These are phyloP conservation scores for Gorgonomyces haynaldii DNA, from an alignment of 192 early-diverging fungal genomes.

Conservation along the genomic window DNA sequence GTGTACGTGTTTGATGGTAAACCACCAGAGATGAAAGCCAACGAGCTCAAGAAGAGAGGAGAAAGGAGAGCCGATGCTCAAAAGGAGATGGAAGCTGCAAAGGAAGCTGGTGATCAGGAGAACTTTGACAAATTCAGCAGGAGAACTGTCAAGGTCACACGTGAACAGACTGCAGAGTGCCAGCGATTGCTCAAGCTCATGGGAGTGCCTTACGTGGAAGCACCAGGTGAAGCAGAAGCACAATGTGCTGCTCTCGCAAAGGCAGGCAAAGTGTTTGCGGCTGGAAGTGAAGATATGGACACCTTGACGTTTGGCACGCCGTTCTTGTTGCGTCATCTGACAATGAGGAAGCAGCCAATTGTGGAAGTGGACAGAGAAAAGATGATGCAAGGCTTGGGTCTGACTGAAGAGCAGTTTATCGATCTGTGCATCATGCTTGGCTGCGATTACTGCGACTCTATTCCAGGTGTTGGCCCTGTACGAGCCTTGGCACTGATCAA, in stretches of 20 bases:
- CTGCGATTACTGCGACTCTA: constrained; percentile 95
- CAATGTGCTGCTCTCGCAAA: constrained; percentile 90
- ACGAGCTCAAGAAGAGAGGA: constrained; percentile 46
- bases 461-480: constrained; percentile 84
- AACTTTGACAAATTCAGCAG: constrained; percentile 78
- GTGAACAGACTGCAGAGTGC: constrained; percentile 89
- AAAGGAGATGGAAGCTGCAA: constrained; percentile 28
- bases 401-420: constrained; percentile 77
- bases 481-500: constrained; percentile 73
- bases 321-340: constrained; percentile 81
- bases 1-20: constrained; percentile 98
- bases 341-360: constrained; percentile 85
- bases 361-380: constrained; percentile 75
- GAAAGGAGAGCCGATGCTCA: constrained; percentile 34
- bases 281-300: constrained; percentile 98
- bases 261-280: constrained; percentile 84
- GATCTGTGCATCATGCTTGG: constrained; percentile 94
- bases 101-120: constrained; percentile 48
- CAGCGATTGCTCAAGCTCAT: constrained; percentile 75
- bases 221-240: constrained; percentile 95
- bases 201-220: constrained; percentile 83
- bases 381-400: constrained; percentile 65
- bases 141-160: constrained; percentile 82
- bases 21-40: constrained; percentile 82
- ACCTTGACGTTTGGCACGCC: constrained; percentile 89